Evolutionary conservation across 192 early-diverging fungal species (phyloP).

Genomic region (Coemansia sp.): DNA sequence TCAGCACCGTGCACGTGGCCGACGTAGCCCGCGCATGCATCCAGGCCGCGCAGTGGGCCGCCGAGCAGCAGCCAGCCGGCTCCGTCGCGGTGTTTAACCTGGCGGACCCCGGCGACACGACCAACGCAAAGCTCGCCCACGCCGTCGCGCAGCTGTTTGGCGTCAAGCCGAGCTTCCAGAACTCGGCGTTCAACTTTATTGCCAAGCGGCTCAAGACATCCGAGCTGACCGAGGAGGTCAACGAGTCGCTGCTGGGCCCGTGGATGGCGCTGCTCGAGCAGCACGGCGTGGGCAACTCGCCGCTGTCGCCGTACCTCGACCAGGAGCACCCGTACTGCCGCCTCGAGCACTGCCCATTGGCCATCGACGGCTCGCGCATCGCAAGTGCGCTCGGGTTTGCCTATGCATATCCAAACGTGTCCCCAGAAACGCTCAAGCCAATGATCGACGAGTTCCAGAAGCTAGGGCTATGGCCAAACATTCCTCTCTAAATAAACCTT

Average conservation of each 20-base stretch:
- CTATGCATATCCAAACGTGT: conserved; percentile 64
- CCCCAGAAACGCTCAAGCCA: conserved; percentile 62
- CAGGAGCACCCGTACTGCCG: conserved; percentile 85
- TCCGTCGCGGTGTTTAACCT: conserved; percentile 70
- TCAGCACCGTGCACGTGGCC: conserved; percentile 92
- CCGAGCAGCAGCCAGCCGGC: neutral
- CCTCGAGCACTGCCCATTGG: conserved; percentile 59
- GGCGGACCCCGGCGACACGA: conserved; percentile 82
- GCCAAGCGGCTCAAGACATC: conserved; percentile 68
- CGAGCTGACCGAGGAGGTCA: conserved; percentile 87
- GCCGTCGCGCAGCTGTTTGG: conserved; percentile 28
- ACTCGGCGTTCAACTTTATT: conserved; percentile 40
- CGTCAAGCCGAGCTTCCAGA: conserved; percentile 33
- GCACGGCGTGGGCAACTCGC: conserved; percentile 72
- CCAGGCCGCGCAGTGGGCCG: conserved; percentile 44
- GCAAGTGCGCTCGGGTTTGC: conserved; percentile 62
- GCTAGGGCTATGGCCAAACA: conserved; percentile 77
- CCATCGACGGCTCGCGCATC: conserved; percentile 84
- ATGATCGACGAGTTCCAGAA: conserved; percentile 81
- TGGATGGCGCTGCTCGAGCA: conserved; percentile 83
- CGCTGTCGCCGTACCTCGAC: conserved; percentile 91
- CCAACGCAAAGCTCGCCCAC: conserved; percentile 51
- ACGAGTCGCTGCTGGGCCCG: conserved; percentile 90
- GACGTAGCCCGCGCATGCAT: conserved; percentile 75
- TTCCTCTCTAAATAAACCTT: conserved; percentile 6